These are phyloP conservation scores for Picea engelmannii DNA, from an alignment of 83 land plant species.

Conservation along the genomic window DNA sequence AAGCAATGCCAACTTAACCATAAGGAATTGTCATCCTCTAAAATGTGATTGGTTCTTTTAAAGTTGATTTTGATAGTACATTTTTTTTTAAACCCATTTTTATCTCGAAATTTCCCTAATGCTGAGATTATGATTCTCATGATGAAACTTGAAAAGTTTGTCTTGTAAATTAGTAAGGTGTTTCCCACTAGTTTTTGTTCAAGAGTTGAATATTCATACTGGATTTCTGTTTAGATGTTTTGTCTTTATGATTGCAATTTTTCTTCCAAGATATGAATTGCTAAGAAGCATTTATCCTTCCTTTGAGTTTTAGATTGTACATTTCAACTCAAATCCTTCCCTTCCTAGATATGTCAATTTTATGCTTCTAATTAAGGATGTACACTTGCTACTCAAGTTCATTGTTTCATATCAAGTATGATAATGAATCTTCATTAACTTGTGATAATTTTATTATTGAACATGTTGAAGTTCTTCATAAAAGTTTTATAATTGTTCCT, in stretches of 20 bases:
- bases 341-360: not conserved
- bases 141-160: not conserved
- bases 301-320: not conserved
- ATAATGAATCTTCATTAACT: not conserved
- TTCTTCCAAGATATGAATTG: not conserved
- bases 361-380: not conserved
- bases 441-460: slow-evolving; percentile 14
- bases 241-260: not conserved
- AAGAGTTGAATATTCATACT: not conserved
- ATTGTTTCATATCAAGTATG: not conserved
- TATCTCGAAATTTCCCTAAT: too few relatives aligned
- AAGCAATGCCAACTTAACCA: too few relatives aligned
- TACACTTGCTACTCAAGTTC: not conserved
- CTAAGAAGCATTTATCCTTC: not conserved
- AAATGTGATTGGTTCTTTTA: too few relatives aligned
- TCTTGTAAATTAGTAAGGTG: slow-evolving; percentile 1
- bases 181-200: not conserved
- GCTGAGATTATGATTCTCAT: slow-evolving; percentile 12
- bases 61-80: too few relatives aligned
- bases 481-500: slow-evolving; percentile 29
- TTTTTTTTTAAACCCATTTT: too few relatives aligned
- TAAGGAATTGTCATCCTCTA: too few relatives aligned
- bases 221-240: not conserved
- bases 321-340: not conserved
- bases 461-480: slow-evolving; percentile 17